Percentiles rank a stretch among this genome's conserved stretches.
These are phyloP conservation scores for Coemansia sp. DNA, from an alignment of 192 early-diverging fungal genomes.

Conservation along the genomic window DNA sequence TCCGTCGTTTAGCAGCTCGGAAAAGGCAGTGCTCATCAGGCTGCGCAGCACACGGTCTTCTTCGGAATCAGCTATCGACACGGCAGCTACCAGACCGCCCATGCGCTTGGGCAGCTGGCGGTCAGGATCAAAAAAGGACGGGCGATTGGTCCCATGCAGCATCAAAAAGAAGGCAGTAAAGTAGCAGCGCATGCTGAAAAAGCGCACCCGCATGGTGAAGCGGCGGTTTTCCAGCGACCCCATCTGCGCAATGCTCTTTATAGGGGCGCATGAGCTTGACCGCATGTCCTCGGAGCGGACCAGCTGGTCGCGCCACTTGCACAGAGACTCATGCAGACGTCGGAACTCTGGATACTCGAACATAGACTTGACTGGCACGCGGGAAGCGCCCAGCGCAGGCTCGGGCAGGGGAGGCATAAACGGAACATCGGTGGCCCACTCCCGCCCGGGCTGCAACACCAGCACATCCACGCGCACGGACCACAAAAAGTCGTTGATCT, in stretches of 20 bases:
- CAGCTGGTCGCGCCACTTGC: conserved; percentile 24
- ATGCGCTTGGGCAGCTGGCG: conserved; percentile 12
- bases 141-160: conserved; percentile 43
- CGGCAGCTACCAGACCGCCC: conserved; percentile 8
- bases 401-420: conserved; percentile 7
- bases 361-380: conserved; percentile 14
- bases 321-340: conserved; percentile 19
- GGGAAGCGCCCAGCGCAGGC: conserved; percentile 1
- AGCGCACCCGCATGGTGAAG: conserved; percentile 40
- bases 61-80: conserved; percentile 8
- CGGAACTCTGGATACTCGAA: conserved; percentile 38
- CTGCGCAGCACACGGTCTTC: conserved; percentile 39
- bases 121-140: conserved; percentile 34
- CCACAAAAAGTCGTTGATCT: conserved; percentile 43
- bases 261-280: conserved; percentile 1
- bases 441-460: conserved; percentile 7
- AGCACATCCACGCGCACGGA: conserved; percentile 24
- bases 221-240: conserved; percentile 37
- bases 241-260: conserved; percentile 14
- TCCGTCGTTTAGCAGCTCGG: conserved; percentile 46
- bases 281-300: conserved; percentile 31
- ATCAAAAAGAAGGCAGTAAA: conserved; percentile 23
- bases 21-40: conserved; percentile 30
- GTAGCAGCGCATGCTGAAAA: conserved; percentile 48
- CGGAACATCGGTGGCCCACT: conserved; percentile 21